Evolutionary conservation across 1,139 yeast species (phyloP).

Genomic region (Lodderomyces pseudojiufengensis): DNA sequence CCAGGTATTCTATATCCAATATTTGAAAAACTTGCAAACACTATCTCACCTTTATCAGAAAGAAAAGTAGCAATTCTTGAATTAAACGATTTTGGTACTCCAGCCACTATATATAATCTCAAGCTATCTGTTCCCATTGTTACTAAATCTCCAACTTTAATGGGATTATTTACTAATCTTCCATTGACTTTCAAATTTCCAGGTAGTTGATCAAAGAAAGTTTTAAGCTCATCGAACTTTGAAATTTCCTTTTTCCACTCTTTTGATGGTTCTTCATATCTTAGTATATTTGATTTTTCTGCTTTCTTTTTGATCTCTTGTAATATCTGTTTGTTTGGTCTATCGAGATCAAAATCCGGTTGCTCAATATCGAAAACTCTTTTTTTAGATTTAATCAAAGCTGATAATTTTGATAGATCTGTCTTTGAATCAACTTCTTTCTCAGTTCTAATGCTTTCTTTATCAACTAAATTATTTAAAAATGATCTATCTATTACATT

Average conservation of each 20-base stretch:
- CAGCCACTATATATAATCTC: constrained; percentile 31
- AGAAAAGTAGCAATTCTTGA: constrained; percentile 46
- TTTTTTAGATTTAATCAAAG: constrained; percentile 3
- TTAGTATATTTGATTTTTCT: constrained; percentile 8
- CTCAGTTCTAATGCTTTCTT: no score
- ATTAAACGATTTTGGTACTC: constrained; percentile 26
- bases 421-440: not conserved
- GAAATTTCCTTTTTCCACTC: constrained; percentile 17
- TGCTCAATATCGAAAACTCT: constrained; percentile 2
- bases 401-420: not conserved
- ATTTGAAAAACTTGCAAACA: constrained; percentile 43
- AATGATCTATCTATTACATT: no score
- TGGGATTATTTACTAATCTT: constrained; percentile 19
- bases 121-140: constrained; percentile 28
- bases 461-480: no score
- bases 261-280: constrained; percentile 20
- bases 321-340: constrained; percentile 5
- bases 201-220: constrained; percentile 16
- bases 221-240: constrained; percentile 3
- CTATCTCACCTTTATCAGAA: constrained; percentile 53
- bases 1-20: constrained; percentile 54
- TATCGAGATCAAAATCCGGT: constrained; percentile 6
- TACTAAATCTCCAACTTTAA: constrained; percentile 40
- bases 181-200: constrained; percentile 26
- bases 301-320: constrained; percentile 5